Evolutionary conservation across 345 rosid genomes (phyloP).

Genomic region (Barbarea vulgaris): DNA sequence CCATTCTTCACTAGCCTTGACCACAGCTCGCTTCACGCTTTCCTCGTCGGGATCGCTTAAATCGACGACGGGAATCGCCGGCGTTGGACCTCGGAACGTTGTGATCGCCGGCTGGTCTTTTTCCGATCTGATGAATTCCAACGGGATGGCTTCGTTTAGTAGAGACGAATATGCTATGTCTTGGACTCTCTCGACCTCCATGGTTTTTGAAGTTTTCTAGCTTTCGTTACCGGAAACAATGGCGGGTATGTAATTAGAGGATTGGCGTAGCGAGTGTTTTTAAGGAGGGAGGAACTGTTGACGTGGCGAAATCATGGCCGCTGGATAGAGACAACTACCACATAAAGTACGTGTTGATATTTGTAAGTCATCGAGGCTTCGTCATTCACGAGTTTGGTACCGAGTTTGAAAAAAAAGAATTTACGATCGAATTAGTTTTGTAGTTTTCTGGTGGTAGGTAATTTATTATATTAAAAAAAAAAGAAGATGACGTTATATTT

Average conservation of each 20-base stretch:
- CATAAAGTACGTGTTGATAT: conserved; percentile 29
- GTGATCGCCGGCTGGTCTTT: conserved; percentile 72
- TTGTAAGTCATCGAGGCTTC: not conserved
- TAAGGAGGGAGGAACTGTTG: conserved; percentile 26
- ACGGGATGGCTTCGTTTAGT: conserved; percentile 50
- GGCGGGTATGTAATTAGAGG: not conserved
- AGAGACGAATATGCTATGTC: conserved; percentile 44
- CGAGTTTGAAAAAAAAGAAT: not conserved
- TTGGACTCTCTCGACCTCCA: conserved; percentile 61
- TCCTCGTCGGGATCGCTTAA: conserved; percentile 40
- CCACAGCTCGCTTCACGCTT: conserved; percentile 34
- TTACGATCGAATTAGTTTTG: not conserved
- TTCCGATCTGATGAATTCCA: conserved; percentile 64
- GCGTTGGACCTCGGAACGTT: conserved; percentile 53
- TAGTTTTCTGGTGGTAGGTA: conserved; percentile 5
- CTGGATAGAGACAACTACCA: conserved; percentile 41
- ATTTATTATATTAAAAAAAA: no score
- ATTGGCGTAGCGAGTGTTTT: not conserved
- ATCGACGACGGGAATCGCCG: conserved; percentile 54
- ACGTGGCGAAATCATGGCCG: conserved; percentile 29
- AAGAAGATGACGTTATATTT: no score
- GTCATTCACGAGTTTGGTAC: conserved; percentile 28
- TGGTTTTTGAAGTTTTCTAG: not conserved
- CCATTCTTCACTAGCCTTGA: conserved; percentile 54
- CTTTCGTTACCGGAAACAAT: conserved; percentile 19